Evolutionary conservation across 176 grass and related monocot genomes (phyloP).

Genomic region (Panicum miliaceum): DNA sequence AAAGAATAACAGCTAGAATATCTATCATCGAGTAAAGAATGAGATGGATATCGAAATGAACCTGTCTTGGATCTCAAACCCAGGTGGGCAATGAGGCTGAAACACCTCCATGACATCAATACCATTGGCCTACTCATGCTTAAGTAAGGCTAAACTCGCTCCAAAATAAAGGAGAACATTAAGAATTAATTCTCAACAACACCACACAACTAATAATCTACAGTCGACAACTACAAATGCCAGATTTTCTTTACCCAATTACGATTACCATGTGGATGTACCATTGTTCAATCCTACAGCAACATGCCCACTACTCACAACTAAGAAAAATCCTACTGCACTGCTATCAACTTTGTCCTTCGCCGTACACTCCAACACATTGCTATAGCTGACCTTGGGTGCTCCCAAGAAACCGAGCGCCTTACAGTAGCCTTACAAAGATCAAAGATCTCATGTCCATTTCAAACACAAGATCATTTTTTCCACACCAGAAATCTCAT

Average conservation of each 20-base stretch:
- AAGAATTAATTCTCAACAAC: conserved; percentile 1
- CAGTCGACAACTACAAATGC: conserved; percentile 20
- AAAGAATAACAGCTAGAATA: not conserved
- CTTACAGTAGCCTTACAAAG: not conserved
- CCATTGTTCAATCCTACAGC: not conserved
- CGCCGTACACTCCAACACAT: not conserved
- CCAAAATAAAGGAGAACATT: not conserved
- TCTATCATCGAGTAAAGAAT: not conserved
- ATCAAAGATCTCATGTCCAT: not conserved
- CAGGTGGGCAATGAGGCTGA: not conserved
- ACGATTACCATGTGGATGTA: not conserved
- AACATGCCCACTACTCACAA: not conserved
- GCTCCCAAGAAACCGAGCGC: not conserved
- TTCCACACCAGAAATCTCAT: not conserved
- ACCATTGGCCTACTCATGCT: not conserved
- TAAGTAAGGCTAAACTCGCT: conserved; percentile 15
- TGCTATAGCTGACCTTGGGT: not conserved
- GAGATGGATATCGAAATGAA: not conserved
- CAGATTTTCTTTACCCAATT: too few species aligned
- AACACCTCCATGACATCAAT: not conserved
- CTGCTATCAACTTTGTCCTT: too few species aligned
- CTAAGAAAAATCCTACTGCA: not conserved
- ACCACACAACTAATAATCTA: conserved; percentile 15
- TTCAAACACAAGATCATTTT: not conserved
- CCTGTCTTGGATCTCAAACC: not conserved